Percentiles rank a stretch among this genome's conserved stretches.
These are phyloP conservation scores for Pyricularia sp. DNA, from an alignment of 2,329 filamentous ascomycete genomes.

Conservation along the genomic window DNA sequence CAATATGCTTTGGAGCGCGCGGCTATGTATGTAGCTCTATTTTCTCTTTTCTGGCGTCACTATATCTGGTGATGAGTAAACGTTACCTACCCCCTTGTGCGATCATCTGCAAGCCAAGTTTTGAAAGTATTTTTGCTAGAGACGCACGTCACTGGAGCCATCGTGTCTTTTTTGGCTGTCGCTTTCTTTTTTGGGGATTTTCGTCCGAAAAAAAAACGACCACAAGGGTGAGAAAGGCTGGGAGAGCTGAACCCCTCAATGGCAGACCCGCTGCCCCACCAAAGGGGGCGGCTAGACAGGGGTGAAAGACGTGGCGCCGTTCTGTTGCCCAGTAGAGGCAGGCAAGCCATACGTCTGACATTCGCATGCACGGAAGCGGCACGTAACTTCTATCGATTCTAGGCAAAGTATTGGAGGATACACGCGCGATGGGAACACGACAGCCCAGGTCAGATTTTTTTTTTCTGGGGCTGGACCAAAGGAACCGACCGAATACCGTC, in stretches of 20 bases:
- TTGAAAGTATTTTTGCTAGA: no score
- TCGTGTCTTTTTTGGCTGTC: background rate
- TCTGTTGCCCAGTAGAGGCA: background rate
- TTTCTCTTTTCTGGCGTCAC: background rate
- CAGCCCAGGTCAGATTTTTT: background rate
- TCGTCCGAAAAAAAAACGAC: background rate
- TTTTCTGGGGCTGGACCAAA: background rate
- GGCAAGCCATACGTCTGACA: background rate
- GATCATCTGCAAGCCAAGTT: background rate
- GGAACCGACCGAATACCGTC: background rate
- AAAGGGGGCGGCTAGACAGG: slow-evolving; percentile 1
- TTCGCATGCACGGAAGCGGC: background rate
- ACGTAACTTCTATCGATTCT: background rate
- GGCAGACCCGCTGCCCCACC: background rate
- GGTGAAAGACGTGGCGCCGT: background rate
- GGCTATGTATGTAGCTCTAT: background rate
- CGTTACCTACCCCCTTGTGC: background rate
- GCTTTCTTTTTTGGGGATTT: background rate
- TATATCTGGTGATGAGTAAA: background rate
- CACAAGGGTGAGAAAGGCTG: background rate
- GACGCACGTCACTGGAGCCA: background rate
- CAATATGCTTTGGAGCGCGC: background rate
- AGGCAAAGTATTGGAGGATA: background rate
- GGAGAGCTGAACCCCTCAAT: slow-evolving; percentile 1
- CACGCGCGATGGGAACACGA: background rate